phyloP scores from a whole-genome alignment of 1,284 basidiomycete species.

The Ganoderma resinaceum region DNA sequence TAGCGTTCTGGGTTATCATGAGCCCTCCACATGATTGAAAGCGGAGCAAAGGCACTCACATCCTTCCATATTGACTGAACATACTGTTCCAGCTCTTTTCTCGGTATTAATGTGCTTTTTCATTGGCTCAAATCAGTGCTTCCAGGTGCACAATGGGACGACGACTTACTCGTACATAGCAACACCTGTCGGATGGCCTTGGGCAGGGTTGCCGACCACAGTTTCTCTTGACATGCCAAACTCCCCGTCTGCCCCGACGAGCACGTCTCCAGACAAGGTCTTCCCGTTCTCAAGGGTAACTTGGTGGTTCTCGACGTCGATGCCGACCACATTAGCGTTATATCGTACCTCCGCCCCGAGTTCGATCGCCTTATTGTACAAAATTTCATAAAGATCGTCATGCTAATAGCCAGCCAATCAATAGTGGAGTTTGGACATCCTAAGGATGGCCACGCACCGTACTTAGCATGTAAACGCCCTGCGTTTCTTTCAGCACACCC shows the following conservation, averaged over 20 bases:
- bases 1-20: constrained; percentile 39
- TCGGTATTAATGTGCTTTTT: constrained; percentile 49
- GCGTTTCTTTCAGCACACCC: constrained; percentile 58
- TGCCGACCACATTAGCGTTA: constrained; percentile 29
- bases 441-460: constrained; percentile 48
- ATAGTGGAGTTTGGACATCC: neutral
- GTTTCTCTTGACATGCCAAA: constrained; percentile 32
- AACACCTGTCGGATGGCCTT: constrained; percentile 37
- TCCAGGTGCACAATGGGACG: neutral
- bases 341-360: constrained; percentile 36
- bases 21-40: neutral
- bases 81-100: constrained; percentile 41
- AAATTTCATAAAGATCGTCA: constrained; percentile 42
- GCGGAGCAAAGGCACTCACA: neutral
- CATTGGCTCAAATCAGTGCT: constrained; percentile 14
- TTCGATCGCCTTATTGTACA: constrained; percentile 52
- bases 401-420: constrained; percentile 46
- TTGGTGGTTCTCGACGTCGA: constrained; percentile 40
- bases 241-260: constrained; percentile 69
- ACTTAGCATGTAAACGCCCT: constrained; percentile 57
- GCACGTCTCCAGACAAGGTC: constrained; percentile 55
- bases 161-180: constrained; percentile 52
- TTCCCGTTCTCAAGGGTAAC: constrained; percentile 53
- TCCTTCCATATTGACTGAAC: constrained; percentile 8
- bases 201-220: constrained; percentile 42